These are phyloP conservation scores for Globisporangium parvum DNA, from an alignment of 352 stramenopile genomes.

Conservation along the genomic window DNA sequence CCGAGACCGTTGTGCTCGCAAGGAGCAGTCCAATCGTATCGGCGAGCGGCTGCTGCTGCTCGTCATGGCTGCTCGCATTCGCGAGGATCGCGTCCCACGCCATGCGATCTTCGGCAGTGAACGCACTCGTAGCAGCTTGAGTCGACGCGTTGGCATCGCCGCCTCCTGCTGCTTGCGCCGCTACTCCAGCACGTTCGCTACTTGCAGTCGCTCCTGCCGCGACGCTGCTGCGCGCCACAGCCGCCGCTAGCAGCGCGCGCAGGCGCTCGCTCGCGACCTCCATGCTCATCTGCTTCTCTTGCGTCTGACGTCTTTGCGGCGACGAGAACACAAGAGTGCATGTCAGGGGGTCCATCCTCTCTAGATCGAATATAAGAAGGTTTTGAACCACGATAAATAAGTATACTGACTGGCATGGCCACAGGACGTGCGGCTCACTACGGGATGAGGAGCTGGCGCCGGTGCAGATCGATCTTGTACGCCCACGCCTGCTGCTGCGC, in stretches of 20 bases:
- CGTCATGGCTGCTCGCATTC: conserved; percentile 9
- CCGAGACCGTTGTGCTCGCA: conserved; percentile 39
- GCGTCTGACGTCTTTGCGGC: no score
- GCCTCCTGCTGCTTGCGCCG: not conserved
- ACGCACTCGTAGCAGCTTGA: conserved; percentile 3
- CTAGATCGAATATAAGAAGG: conserved; percentile 4
- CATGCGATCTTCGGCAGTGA: conserved; percentile 32
- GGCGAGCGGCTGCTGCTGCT: conserved; percentile 15
- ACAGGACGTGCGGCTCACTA: no score
- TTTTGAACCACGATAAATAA: not conserved
- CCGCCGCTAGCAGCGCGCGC: conserved; percentile 32
- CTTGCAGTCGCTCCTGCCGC: not conserved
- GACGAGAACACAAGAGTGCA: no score
- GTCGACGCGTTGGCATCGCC: conserved; percentile 7
- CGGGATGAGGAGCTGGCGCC: conserved; percentile 71
- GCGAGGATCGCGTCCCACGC: conserved; percentile 45
- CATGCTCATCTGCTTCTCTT: conserved; percentile 18
- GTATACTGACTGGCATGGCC: no score
- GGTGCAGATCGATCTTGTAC: conserved; percentile 74
- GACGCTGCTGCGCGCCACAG: conserved; percentile 23
- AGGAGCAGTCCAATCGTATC: conserved; percentile 55
- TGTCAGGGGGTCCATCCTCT: no score
- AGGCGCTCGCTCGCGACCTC: conserved; percentile 34
- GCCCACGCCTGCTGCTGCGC: conserved; percentile 76
- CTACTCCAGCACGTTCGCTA: not conserved